phyloP scores from a whole-genome alignment of 495 filamentous ascomycete genomes.

The Aspergillus conjunctus region DNA sequence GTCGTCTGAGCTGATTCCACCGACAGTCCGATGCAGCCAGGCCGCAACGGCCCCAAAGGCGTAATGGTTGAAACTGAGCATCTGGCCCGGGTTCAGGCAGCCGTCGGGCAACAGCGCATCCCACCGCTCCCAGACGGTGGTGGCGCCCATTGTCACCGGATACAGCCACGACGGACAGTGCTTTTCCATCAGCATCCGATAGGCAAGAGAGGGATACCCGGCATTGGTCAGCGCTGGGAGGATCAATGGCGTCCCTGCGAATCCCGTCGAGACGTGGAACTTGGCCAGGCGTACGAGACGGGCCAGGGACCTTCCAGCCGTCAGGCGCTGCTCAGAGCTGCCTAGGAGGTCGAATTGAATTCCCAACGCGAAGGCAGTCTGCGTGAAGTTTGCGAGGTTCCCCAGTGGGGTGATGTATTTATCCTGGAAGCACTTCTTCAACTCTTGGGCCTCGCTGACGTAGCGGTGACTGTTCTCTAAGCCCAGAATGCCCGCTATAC shows the following conservation, averaged over 20 bases:
- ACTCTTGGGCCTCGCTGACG: no score
- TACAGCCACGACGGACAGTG: constrained; percentile 52
- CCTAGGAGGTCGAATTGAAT: no score
- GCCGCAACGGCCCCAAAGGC: constrained; percentile 41
- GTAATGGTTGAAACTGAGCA: constrained; percentile 59
- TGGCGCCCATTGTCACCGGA: constrained; percentile 52
- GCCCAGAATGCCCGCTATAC: background rate
- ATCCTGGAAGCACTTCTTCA: no score
- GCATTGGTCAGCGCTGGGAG: constrained; percentile 43
- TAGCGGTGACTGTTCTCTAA: background rate
- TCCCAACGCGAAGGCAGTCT: no score
- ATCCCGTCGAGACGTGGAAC: constrained; percentile 54
- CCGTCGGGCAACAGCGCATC: constrained; percentile 54
- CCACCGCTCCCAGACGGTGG: constrained; percentile 60
- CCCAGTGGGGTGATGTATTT: no score
- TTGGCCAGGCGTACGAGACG: background rate
- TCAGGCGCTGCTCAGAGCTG: no score
- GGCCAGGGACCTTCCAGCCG: no score
- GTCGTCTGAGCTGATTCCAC: background rate
- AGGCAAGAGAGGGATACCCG: constrained; percentile 33
- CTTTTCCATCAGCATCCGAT: constrained; percentile 44
- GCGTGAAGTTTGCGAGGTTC: no score
- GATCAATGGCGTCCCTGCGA: constrained; percentile 55
- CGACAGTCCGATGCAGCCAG: background rate
- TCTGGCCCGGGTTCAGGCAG: constrained; percentile 51